A percentile compares a stretch with the other conserved stretches of the same genome.
Evolutionary conservation across 352 stramenopile genomes (phyloP).

Genomic region (Phytopythium sindhum): DNA sequence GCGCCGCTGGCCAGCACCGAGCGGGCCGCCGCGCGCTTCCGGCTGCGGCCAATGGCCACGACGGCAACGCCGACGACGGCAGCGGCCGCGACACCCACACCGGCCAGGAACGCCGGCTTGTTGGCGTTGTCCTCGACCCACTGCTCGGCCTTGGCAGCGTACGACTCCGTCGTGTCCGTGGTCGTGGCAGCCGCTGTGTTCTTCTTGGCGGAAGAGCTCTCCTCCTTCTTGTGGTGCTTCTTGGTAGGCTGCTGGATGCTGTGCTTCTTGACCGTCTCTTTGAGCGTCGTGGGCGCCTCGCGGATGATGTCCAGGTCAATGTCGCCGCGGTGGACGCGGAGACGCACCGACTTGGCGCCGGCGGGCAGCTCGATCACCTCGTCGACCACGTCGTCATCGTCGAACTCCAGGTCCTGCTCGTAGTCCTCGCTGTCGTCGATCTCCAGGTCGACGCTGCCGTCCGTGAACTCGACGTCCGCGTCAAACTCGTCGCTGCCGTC

Average conservation of each 20-base stretch:
- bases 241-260: constrained; percentile 1
- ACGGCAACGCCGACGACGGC: constrained; percentile 41
- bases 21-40: constrained; percentile 38
- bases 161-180: constrained; percentile 26
- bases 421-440: constrained; percentile 47
- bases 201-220: constrained; percentile 18
- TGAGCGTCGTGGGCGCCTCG: constrained; percentile 12
- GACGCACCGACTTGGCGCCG: constrained; percentile 39
- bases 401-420: constrained; percentile 44
- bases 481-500: constrained; percentile 27
- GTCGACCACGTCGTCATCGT: constrained; percentile 31
- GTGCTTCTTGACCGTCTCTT: constrained; percentile 5
- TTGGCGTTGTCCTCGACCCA: constrained; percentile 37
- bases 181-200: not conserved
- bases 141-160: constrained; percentile 31
- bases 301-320: constrained; percentile 58
- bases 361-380: constrained; percentile 46
- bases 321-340: constrained; percentile 44
- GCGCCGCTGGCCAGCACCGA: constrained; percentile 37
- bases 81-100: constrained; percentile 40
- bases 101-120: constrained; percentile 34
- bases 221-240: constrained; percentile 14
- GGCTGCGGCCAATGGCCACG: constrained; percentile 41
- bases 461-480: constrained; percentile 24
- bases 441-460: constrained; percentile 36